Percentiles rank a stretch among this genome's conserved stretches.
These are phyloP conservation scores for Mucor racemosus DNA, from an alignment of 371 early-diverging fungal species.

Conservation along the genomic window DNA sequence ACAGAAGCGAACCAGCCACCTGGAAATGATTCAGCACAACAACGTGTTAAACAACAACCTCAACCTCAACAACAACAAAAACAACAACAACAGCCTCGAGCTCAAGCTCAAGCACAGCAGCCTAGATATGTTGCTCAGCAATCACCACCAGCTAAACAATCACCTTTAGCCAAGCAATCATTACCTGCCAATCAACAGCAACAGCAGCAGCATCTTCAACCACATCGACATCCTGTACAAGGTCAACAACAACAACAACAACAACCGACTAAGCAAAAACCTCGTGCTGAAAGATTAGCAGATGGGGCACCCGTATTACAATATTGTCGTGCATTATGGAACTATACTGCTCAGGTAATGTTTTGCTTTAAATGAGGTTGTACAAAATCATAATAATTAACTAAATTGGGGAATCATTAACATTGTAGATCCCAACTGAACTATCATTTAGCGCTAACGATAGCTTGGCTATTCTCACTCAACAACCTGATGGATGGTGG, in stretches of 20 bases:
- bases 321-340: slow-evolving; percentile 29
- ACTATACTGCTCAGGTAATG: slow-evolving; percentile 30
- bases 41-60: not conserved
- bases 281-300: slow-evolving; percentile 11
- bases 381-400: not conserved
- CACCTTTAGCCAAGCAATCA: not conserved
- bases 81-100: not conserved
- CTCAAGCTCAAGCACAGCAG: not conserved
- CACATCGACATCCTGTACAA: not conserved
- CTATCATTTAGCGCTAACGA: slow-evolving; percentile 34
- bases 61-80: not conserved
- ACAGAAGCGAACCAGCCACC: not conserved
- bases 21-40: not conserved
- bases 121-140: not conserved
- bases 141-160: not conserved
- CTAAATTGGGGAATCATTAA: not conserved
- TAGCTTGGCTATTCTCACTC: slow-evolving; percentile 30
- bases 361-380: not conserved
- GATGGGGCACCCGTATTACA: slow-evolving; percentile 23
- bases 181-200: not conserved
- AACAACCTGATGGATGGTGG: slow-evolving; percentile 47
- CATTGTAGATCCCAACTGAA: slow-evolving; percentile 28
- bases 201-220: not conserved
- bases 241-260: slow-evolving; percentile 14
- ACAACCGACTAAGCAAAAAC: not conserved